phyloP scores from a whole-genome alignment of 2,329 filamentous ascomycete species.

The Acephala macrosclerotiorum region DNA sequence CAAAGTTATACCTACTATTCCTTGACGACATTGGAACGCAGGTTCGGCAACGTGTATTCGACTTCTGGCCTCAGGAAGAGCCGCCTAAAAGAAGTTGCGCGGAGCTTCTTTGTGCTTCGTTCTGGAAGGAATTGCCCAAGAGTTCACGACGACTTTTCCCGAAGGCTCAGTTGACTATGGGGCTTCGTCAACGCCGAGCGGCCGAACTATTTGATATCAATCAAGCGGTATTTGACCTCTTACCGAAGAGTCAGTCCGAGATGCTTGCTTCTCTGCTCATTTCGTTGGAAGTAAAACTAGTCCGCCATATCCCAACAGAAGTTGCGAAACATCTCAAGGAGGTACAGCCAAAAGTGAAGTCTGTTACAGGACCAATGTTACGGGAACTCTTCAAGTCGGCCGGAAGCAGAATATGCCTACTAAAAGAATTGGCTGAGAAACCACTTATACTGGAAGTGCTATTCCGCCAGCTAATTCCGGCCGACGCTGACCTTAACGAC shows the following conservation, averaged over 20 bases:
- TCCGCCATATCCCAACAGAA: constrained; percentile 26
- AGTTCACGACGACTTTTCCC: constrained; percentile 33
- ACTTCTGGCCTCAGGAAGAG: constrained; percentile 36
- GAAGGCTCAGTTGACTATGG: constrained; percentile 16
- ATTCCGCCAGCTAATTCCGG: no score
- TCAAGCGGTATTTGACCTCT: no score
- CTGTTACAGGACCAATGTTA: no score
- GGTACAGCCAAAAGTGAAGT: not conserved
- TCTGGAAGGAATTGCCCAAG: constrained; percentile 35
- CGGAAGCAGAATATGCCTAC: no score
- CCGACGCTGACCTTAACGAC: constrained; percentile 21
- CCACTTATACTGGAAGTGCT: no score
- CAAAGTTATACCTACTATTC: constrained; percentile 39
- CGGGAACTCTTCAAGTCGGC: no score
- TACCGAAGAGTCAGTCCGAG: no score
- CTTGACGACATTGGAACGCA: constrained; percentile 30
- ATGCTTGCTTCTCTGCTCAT: constrained; percentile 17
- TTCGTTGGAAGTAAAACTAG: constrained; percentile 31
- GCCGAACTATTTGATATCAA: no score
- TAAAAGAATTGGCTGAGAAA: no score
- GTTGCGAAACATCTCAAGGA: constrained; percentile 25
- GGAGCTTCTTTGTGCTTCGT: constrained; percentile 27
- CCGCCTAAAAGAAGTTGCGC: constrained; percentile 23
- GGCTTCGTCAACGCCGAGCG: not conserved
- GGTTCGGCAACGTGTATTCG: constrained; percentile 26